Base-by-base conservation (phyloP, 495 filamentous ascomycete species). In the Daldinia vernicosa region DNA sequence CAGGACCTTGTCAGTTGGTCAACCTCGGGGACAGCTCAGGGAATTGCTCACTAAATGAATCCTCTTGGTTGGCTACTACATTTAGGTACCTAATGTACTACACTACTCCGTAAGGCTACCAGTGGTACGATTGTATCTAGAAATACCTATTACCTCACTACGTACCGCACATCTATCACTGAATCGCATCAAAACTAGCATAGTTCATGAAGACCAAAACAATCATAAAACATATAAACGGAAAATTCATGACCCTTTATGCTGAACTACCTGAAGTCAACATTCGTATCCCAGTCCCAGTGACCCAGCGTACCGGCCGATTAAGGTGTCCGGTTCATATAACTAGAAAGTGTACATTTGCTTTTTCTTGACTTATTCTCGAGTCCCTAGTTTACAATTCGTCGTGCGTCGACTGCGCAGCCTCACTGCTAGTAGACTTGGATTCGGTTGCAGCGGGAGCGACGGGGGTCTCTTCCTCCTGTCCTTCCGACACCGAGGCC, bases 341-440 rank as follows among this genome's bases (percentile, higher is more conserved):
- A 74, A 58, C 60, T 68, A 75, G 72, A 75, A 71, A 75, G 57
- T 73, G 69, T 72, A 68, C 65, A 76, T 37, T 58, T 71, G 60
- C 56, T 71, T 70, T 68, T 63, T 43, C 47, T 68, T 72, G 45
- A 33, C 43, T 64, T 22, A 54, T 65, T 69, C 56, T 59, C 30
- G 28, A 43, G 51, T 63, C 14, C 53, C 51, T 33, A 67, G 58
- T 80, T 82, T 88, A 92, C 81, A 92, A 83, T 80, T 92, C 90
- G 71, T 91, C 90, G 69, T 91, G 89, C 30, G 80, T 76, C 32
- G 80, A 74, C 67, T 79, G 79, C 17, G 80, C 80, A 69, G 75
- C 74, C 71, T 75, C 80, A 54, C 76, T 77, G 60, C 77, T 78
- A 26, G 79, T 78, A 26, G 77, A 78, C 74, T 87, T 86, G 17